These are phyloP conservation scores for Diutina mesorugosa DNA, from an alignment of 1,139 yeast species.

Conservation along the genomic window DNA sequence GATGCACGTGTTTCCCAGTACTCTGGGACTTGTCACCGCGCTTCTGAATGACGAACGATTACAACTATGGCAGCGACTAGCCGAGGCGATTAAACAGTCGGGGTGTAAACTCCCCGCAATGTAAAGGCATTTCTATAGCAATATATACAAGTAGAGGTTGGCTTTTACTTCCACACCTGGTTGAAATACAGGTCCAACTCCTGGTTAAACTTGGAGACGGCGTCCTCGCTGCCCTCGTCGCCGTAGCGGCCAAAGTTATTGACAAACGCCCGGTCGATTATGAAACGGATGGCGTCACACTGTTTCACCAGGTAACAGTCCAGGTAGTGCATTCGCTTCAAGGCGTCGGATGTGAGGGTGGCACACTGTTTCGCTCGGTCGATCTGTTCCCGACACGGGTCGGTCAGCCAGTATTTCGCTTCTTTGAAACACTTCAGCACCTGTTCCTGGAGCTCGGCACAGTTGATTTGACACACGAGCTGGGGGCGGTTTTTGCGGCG, in stretches of 20 bases:
- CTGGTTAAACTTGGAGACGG: slow-evolving; percentile 13
- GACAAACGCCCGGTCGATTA: slow-evolving; percentile 23
- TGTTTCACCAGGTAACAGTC: slow-evolving; percentile 27
- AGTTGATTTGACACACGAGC: slow-evolving; percentile 21
- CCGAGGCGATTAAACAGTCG: slow-evolving; percentile 3
- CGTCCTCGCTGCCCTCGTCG: slow-evolving; percentile 17
- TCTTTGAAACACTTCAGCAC: slow-evolving; percentile 26
- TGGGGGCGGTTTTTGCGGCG: slow-evolving; percentile 16
- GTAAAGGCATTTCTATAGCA: not conserved
- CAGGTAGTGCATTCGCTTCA: slow-evolving; percentile 23
- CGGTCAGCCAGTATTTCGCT: slow-evolving; percentile 15
- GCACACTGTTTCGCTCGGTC: slow-evolving; percentile 16
- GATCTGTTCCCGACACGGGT: slow-evolving; percentile 19
- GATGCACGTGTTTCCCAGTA: slow-evolving; percentile 56
- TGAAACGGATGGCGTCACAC: slow-evolving; percentile 24
- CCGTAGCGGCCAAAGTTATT: slow-evolving; percentile 30
- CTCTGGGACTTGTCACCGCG: slow-evolving; percentile 61
- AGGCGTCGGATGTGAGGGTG: slow-evolving; percentile 22
- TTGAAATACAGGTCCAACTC: slow-evolving; percentile 22
- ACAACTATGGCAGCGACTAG: slow-evolving; percentile 33
- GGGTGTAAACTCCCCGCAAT: not conserved
- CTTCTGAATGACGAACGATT: slow-evolving; percentile 34
- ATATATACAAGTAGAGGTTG: slow-evolving; percentile 1
- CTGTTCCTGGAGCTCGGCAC: slow-evolving; percentile 28
- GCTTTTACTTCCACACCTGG: slow-evolving; percentile 20